phyloP scores from a whole-genome alignment of 1,284 basidiomycete species.

The Trametes versicolor region DNA sequence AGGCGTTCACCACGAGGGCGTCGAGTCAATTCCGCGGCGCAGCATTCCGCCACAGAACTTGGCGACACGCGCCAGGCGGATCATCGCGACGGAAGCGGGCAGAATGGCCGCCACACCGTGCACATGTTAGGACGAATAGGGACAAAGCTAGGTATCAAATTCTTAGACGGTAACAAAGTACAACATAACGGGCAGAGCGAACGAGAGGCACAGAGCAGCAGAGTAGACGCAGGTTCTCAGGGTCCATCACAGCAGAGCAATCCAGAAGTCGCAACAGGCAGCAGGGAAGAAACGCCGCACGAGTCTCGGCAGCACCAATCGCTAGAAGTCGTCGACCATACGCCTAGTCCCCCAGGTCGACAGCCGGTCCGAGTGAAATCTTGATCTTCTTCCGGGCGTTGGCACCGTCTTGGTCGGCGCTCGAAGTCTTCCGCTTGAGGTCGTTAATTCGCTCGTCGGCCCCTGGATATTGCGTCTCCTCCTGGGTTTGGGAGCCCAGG shows the following conservation, averaged over 20 bases:
- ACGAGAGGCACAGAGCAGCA: not conserved
- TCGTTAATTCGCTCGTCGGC: constrained; percentile 14
- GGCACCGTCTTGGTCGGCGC: constrained; percentile 24
- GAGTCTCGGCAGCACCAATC: constrained; percentile 4
- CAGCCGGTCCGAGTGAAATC: constrained; percentile 50
- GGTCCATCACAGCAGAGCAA: constrained; percentile 4
- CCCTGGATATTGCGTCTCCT: constrained; percentile 52
- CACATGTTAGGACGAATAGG: not conserved
- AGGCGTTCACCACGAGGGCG: constrained; percentile 1
- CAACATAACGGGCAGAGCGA: not conserved
- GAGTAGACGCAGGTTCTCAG: not conserved
- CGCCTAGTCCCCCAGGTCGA: constrained; percentile 51
- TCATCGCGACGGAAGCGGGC: not conserved
- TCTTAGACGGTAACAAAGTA: not conserved
- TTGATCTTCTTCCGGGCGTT: constrained; percentile 48
- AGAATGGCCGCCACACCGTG: no score
- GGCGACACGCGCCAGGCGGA: not conserved
- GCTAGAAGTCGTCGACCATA: constrained; percentile 1
- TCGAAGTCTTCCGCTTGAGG: constrained; percentile 45
- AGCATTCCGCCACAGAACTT: not conserved
- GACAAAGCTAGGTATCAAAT: not conserved
- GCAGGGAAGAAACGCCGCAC: constrained; percentile 2
- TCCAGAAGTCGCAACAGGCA: constrained; percentile 1
- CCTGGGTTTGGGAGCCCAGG: constrained; percentile 60
- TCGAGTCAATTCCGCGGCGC: not conserved